These are phyloP conservation scores for Pseudogymnoascus sp. DNA, from an alignment of 2,329 filamentous ascomycete genomes.

Conservation along the genomic window DNA sequence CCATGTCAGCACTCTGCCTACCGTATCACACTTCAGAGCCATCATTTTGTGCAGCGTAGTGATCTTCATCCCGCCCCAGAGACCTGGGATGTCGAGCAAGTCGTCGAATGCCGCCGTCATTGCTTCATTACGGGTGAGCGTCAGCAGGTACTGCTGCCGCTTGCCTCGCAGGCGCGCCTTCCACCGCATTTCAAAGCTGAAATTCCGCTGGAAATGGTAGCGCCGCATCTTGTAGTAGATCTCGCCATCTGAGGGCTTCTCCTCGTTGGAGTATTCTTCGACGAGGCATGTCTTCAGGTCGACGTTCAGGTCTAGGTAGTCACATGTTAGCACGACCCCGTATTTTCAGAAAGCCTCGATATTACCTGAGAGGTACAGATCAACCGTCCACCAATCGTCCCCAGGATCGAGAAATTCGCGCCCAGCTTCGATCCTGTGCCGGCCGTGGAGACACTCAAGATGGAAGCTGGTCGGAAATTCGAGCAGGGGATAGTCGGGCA, in stretches of 20 bases:
- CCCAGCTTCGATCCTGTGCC: constrained; percentile 14
- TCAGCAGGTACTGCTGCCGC: not conserved
- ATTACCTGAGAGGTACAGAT: constrained; percentile 12
- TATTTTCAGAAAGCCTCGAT: not conserved
- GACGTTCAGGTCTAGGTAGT: constrained; percentile 19
- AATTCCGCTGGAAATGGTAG: constrained; percentile 17
- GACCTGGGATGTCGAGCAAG: constrained; percentile 13
- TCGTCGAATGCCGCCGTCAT: constrained; percentile 12
- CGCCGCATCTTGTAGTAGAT: constrained; percentile 26
- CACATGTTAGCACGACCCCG: not conserved
- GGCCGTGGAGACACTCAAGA: constrained; percentile 10
- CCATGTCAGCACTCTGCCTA: not conserved
- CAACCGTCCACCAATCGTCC: constrained; percentile 12
- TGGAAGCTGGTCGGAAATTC: not conserved
- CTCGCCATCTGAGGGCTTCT: constrained; percentile 21
- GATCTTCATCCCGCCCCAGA: constrained; percentile 14
- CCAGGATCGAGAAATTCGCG: constrained; percentile 12
- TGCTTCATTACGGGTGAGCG: constrained; percentile 1
- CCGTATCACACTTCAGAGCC: constrained; percentile 11
- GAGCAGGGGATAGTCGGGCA: not conserved
- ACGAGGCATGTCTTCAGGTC: constrained; percentile 21
- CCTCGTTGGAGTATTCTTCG: constrained; percentile 26
- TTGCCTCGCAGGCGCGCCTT: constrained; percentile 10
- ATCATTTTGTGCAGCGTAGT: constrained; percentile 13
- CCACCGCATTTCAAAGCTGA: constrained; percentile 13